phyloP scores from a whole-genome alignment of 2,329 filamentous ascomycete genomes.

The Fusarium sp. region DNA sequence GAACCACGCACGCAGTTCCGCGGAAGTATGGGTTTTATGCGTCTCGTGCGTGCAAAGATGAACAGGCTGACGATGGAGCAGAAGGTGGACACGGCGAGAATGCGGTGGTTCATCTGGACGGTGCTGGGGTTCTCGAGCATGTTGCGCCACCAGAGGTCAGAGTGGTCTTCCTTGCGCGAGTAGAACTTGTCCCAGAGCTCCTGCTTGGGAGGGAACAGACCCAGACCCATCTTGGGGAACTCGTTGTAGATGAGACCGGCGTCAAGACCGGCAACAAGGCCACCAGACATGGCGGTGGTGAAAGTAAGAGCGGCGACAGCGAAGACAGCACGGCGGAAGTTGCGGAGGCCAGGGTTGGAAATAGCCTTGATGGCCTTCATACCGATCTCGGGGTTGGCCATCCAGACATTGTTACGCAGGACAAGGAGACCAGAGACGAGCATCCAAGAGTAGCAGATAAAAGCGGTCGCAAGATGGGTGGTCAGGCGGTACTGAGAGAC shows the following conservation, averaged over 20 bases:
- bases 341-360: slow-evolving; percentile 72
- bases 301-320: slow-evolving; percentile 83
- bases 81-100: slow-evolving; percentile 91
- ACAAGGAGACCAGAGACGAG: slow-evolving; percentile 88
- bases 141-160: slow-evolving; percentile 96
- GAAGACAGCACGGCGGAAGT: slow-evolving; percentile 80
- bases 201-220: slow-evolving; percentile 81
- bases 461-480: slow-evolving; percentile 89
- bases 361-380: slow-evolving; percentile 71
- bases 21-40: slow-evolving; percentile 69
- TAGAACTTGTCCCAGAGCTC: slow-evolving; percentile 92
- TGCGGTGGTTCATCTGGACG: slow-evolving; percentile 95
- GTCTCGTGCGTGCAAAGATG: slow-evolving; percentile 80
- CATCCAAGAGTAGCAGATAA: slow-evolving; percentile 95
- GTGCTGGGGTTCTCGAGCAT: slow-evolving; percentile 96
- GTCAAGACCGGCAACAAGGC: slow-evolving; percentile 92
- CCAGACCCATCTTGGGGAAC: slow-evolving; percentile 93
- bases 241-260: slow-evolving; percentile 99
- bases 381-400: slow-evolving; percentile 74
- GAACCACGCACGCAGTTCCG: slow-evolving; percentile 75
- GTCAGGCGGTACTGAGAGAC: slow-evolving; percentile 95
- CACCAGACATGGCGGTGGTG: slow-evolving; percentile 91
- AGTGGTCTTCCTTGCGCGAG: slow-evolving; percentile 79
- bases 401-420: slow-evolving; percentile 79
- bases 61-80: slow-evolving; percentile 82